A percentile compares a stretch with the other conserved stretches of the same genome.
Evolutionary conservation across 2,329 filamentous ascomycete species (phyloP).

Genomic region (Colletotrichum caudatum): DNA sequence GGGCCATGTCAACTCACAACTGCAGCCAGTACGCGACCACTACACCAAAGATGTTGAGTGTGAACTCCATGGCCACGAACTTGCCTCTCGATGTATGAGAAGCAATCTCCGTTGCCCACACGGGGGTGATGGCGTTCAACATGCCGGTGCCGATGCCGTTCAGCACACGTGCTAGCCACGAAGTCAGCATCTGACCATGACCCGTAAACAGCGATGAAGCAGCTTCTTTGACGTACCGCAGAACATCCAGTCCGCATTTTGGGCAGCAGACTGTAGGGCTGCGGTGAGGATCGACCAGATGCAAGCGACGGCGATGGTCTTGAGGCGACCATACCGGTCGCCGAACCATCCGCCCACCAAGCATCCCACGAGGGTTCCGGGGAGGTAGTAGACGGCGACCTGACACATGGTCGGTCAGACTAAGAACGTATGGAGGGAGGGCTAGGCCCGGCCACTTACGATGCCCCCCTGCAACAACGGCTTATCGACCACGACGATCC

Average conservation of each 20-base stretch:
- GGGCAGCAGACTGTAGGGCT: conserved; percentile 72
- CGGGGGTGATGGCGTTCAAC: conserved; percentile 76
- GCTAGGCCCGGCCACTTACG: conserved; percentile 59
- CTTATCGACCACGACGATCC: conserved; percentile 63
- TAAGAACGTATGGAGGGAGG: conserved; percentile 55
- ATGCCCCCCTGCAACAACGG: conserved; percentile 72
- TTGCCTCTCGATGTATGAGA: conserved; percentile 76
- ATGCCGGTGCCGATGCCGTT: conserved; percentile 78
- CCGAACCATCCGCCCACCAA: conserved; percentile 73
- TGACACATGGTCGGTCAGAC: conserved; percentile 11
- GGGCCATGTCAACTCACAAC: conserved; percentile 51
- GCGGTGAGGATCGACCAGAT: conserved; percentile 72
- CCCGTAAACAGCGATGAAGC: too few species aligned
- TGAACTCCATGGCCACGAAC: conserved; percentile 80
- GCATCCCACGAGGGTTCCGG: conserved; percentile 70
- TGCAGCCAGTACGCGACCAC: conserved; percentile 68
- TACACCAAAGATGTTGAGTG: conserved; percentile 63
- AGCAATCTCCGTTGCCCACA: conserved; percentile 78
- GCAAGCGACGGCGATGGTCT: conserved; percentile 70
- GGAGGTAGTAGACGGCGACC: conserved; percentile 59
- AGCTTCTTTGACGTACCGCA: conserved; percentile 58
- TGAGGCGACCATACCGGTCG: conserved; percentile 72
- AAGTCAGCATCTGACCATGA: background rate
- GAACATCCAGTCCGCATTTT: conserved; percentile 78
- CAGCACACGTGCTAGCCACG: conserved; percentile 63